Evolutionary conservation across 306 rosid species (phyloP).

Genomic region (Cicer yamashitae): DNA sequence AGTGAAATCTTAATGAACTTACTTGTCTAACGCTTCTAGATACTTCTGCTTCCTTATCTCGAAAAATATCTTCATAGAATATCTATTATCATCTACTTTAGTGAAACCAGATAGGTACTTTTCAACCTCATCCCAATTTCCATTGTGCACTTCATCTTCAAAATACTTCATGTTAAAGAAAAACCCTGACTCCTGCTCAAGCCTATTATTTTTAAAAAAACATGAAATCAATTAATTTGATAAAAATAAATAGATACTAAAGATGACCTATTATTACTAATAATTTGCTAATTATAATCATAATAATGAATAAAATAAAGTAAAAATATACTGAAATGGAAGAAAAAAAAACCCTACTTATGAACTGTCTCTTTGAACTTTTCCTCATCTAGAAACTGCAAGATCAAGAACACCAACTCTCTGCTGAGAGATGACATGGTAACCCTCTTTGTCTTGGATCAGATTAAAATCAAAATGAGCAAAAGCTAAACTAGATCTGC

Average conservation of each 20-base stretch:
- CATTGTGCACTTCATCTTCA: conserved; percentile 97
- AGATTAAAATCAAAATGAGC: conserved; percentile 55
- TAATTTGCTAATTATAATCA: neutral
- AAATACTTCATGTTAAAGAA: conserved; percentile 95
- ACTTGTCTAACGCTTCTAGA: conserved; percentile 95
- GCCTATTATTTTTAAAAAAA: conserved; percentile 52
- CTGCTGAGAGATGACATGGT: conserved; percentile 94
- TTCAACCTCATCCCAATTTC: conserved; percentile 99
- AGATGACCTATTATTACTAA: conserved; percentile 14
- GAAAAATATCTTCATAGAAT: conserved; percentile 97
- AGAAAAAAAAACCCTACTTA: conserved; percentile 63
- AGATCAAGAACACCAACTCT: conserved; percentile 97
- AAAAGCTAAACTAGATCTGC: conserved; percentile 74
- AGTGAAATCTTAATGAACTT: conserved; percentile 48
- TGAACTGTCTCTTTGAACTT: conserved; percentile 98
- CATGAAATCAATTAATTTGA: conserved; percentile 43
- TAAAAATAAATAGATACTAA: conserved; percentile 27
- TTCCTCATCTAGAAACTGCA: conserved; percentile 97
- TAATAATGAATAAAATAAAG: neutral
- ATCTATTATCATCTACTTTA: conserved; percentile 93
- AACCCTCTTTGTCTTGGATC: conserved; percentile 55
- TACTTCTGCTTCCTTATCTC: conserved; percentile 98
- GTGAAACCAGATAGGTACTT: conserved; percentile 95
- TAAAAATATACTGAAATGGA: conserved; percentile 17
- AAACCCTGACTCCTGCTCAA: conserved; percentile 97